These are phyloP conservation scores for Penicillium antarcticum DNA, from an alignment of 495 filamentous ascomycete genomes.

Conservation along the genomic window DNA sequence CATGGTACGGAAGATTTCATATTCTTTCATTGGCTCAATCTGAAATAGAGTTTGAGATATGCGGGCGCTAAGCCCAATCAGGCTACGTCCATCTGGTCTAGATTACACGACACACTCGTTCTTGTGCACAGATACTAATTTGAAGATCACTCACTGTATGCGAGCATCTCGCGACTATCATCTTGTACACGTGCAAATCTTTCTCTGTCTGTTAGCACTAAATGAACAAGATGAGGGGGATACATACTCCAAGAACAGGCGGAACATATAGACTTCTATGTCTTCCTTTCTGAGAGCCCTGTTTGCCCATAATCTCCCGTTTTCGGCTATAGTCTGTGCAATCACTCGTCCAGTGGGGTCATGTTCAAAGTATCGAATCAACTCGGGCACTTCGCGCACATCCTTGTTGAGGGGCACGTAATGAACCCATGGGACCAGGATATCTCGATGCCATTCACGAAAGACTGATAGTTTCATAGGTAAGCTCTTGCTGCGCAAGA, in stretches of 20 bases:
- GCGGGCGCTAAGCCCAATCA: too few species aligned
- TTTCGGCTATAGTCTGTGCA: slow-evolving; percentile 34
- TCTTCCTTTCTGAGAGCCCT: slow-evolving; percentile 31
- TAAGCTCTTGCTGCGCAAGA: slow-evolving; percentile 35
- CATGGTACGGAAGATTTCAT: too few species aligned
- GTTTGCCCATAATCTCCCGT: slow-evolving; percentile 37
- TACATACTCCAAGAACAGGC: slow-evolving; percentile 35
- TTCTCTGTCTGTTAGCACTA: not conserved
- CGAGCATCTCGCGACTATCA: not conserved
- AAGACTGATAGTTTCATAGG: slow-evolving; percentile 46
- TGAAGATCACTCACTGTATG: not conserved
- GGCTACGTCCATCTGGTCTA: too few species aligned
- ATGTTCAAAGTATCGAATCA: slow-evolving; percentile 31
- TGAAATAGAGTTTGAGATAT: too few species aligned
- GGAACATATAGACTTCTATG: slow-evolving; percentile 30
- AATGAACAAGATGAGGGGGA: not conserved
- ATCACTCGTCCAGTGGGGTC: slow-evolving; percentile 23
- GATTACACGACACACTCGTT: too few species aligned
- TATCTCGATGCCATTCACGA: slow-evolving; percentile 53
- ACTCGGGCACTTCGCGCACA: slow-evolving; percentile 40
- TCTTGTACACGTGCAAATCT: not conserved
- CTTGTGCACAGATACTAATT: too few species aligned
- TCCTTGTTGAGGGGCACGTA: slow-evolving; percentile 43
- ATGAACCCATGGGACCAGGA: slow-evolving; percentile 51
- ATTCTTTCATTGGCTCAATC: too few species aligned